Conservation (phyloP, 192 early-diverging fungal species). For the Backusella westeae region DNA sequence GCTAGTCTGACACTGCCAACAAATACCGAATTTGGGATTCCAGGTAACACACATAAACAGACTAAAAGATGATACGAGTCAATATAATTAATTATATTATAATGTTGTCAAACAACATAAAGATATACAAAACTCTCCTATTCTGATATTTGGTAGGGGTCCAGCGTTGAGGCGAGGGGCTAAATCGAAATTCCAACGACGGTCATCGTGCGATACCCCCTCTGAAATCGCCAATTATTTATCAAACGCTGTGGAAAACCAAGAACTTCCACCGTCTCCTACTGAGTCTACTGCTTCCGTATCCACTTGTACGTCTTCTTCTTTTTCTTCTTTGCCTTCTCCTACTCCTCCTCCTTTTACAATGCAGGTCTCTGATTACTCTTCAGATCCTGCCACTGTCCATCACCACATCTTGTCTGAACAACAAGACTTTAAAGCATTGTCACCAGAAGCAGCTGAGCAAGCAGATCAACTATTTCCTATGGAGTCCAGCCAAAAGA, state of each 20-base stretch:
- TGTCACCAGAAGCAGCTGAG: background rate
- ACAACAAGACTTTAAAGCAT: background rate
- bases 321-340: background rate
- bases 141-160: background rate
- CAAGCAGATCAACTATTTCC: background rate
- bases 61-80: background rate
- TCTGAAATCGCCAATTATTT: background rate
- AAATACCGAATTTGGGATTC: background rate
- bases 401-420: background rate
- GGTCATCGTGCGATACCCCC: slow-evolving; percentile 2
- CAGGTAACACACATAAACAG: background rate
- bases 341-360: background rate
- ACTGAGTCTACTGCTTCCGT: background rate
- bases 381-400: background rate
- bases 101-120: background rate
- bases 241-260: background rate
- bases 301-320: background rate
- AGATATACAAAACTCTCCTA: slow-evolving; percentile 8
- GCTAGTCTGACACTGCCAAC: background rate
- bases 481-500: background rate
- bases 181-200: slow-evolving; percentile 5
- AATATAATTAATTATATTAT: background rate
- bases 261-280: slow-evolving; percentile 3
- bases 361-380: background rate
- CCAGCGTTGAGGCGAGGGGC: background rate